Evolutionary conservation across 129 eudicot genomes (phyloP).

Genomic region (Flaveria brownii): DNA sequence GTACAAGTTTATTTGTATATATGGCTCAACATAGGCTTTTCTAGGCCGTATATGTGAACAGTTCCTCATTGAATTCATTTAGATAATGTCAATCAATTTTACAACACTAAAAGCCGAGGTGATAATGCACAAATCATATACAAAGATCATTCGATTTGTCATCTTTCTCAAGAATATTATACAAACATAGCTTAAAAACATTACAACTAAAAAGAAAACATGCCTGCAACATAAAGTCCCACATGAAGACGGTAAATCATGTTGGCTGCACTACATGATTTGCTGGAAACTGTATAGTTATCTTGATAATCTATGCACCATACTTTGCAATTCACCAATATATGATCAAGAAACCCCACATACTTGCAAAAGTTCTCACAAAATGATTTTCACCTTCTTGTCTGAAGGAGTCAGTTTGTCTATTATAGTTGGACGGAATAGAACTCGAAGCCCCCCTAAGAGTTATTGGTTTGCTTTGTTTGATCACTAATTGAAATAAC

Average conservation of each 20-base stretch:
- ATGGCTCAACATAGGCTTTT: no score
- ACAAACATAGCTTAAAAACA: conserved; percentile 8
- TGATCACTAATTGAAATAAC: conserved; percentile 31
- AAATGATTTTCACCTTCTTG: conserved; percentile 6
- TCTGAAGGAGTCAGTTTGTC: neutral
- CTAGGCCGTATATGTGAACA: no score
- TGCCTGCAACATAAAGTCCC: conserved; percentile 1
- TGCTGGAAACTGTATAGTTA: neutral
- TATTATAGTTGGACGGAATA: neutral
- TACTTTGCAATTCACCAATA: conserved; percentile 10
- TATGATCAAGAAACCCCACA: neutral
- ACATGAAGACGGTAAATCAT: neutral
- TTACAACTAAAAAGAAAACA: neutral
- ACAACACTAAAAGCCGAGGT: neutral
- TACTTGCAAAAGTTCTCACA: neutral
- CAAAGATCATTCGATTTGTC: neutral
- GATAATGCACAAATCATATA: conserved; percentile 7
- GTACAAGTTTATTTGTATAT: no score
- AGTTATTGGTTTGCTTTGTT: conserved; percentile 31
- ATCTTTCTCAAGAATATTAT: conserved; percentile 13
- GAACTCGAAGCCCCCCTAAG: conserved; percentile 1
- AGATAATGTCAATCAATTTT: no score
- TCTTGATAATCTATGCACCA: neutral
- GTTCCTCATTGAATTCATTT: no score
- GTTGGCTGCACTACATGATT: neutral